Evolutionary conservation across 345 rosid genomes (phyloP), one percentile per base, ranked within the genome.

Genomic region (Anacardium occidentale): DNA sequence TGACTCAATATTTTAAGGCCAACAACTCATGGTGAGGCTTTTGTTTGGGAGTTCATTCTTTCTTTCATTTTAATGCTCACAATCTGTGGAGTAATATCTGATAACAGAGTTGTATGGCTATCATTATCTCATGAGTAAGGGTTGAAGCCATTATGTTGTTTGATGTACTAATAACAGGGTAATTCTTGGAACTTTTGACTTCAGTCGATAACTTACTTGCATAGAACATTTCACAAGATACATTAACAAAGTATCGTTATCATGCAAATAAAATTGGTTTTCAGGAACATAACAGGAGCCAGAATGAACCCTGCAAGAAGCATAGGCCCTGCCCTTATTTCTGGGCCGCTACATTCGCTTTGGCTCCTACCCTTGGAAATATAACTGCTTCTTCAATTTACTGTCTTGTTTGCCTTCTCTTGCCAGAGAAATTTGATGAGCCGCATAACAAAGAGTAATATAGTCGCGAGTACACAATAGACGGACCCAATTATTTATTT

Each of bases 31-130:
- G 15, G 37, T 4, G 74, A 77, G 55, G 76, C 75, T 26, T 68
- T 77, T 26, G 66, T 69, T 4, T 70, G 69, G 47, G 83, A 80
- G 61, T 73, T 73, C 68, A 47, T 80, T 9, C 68, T 65, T 63
- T 66, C 79, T 8, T 81, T 81, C 72, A 34, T 29, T 17, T 73
- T 77, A 10, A 51, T 75, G 79, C 72, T 81, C 15, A 74, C 72
- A 22, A 48, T 81, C 26, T 50, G 62, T 2, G 76, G 81, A 0
- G 84, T 81, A 10, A 81, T 77, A 25, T 72, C 74, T 5, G 81
- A 81, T 26, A 58, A n/a, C 15, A 74, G 74, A 3, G 77, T 77
- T 2, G 76, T 77, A 73, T 12, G 75, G 69, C 44, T n/a, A n/a
- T n/a, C n/a, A n/a, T n/a, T n/a, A n/a, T 71, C 6, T 70, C 75